phyloP scores from a whole-genome alignment of 495 filamentous ascomycete species.

The Terfezia claveryi region DNA sequence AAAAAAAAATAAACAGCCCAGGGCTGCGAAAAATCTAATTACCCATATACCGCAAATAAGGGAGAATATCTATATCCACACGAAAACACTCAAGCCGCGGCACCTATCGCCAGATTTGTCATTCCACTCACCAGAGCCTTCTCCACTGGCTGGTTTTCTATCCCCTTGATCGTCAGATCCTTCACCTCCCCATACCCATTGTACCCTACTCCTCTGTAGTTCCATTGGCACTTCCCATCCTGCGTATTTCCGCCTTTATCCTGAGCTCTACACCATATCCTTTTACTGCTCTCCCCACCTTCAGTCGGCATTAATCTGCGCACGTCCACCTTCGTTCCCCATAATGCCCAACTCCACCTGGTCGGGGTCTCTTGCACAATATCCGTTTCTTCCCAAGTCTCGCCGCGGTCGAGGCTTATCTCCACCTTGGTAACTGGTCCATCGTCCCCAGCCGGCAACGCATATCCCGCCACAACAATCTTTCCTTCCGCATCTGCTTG shows the following conservation, averaged over 20 bases:
- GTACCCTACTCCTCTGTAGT: constrained; percentile 37
- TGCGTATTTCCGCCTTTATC: constrained; percentile 32
- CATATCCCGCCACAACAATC: constrained; percentile 33
- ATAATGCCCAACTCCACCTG: constrained; percentile 16
- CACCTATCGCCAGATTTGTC: no score
- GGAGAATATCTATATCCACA: no score
- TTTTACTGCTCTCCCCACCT: constrained; percentile 12
- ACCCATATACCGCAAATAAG: no score
- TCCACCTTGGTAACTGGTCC: constrained; percentile 34
- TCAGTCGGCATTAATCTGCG: constrained; percentile 13
- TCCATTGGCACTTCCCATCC: constrained; percentile 29
- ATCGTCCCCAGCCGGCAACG: constrained; percentile 30
- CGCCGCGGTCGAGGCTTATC: constrained; percentile 28
- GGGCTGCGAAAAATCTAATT: no score
- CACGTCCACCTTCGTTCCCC: constrained; percentile 7
- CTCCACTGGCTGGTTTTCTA: no score
- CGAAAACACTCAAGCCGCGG: no score
- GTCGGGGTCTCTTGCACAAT: constrained; percentile 12
- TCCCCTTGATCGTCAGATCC: constrained; percentile 20
- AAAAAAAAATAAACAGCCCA: no score
- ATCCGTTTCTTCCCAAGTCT: constrained; percentile 29
- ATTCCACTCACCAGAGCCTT: no score
- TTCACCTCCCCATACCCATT: constrained; percentile 36
- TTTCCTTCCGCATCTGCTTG: constrained; percentile 19
- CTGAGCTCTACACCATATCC: constrained; percentile 30